Evolutionary conservation across 805 yeast species (phyloP).

Genomic region (Phaffomyces antillensis): DNA sequence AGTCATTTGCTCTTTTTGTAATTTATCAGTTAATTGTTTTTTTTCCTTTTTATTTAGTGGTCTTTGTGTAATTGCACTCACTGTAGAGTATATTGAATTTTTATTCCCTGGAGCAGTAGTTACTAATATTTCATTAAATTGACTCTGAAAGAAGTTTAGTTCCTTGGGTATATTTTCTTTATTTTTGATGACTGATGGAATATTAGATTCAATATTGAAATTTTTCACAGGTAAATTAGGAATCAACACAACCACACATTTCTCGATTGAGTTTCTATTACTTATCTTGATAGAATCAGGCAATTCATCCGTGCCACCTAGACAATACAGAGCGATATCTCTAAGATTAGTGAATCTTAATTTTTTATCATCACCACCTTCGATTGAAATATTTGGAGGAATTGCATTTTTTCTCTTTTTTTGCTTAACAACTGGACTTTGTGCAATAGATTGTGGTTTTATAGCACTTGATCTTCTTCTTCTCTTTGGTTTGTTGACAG

Average conservation of each 20-base stretch:
- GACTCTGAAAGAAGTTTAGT: conserved; percentile 25
- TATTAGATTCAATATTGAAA: conserved; percentile 2
- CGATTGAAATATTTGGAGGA: conserved; percentile 28
- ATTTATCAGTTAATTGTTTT: conserved; percentile 26
- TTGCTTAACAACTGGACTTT: conserved; percentile 11
- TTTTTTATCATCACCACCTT: conserved; percentile 20
- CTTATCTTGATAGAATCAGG: conserved; percentile 45
- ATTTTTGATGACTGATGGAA: conserved; percentile 1
- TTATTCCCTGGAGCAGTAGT: conserved; percentile 61
- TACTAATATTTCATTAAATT: conserved; percentile 40
- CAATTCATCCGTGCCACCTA: conserved; percentile 22
- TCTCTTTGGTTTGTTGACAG: neutral
- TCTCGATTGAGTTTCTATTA: conserved; percentile 42
- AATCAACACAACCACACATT: conserved; percentile 49
- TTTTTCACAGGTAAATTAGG: conserved; percentile 38
- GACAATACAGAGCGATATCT: conserved; percentile 23
- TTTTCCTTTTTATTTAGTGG: conserved; percentile 53
- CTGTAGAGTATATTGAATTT: conserved; percentile 46
- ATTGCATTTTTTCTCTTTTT: conserved; percentile 27
- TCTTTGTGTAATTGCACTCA: conserved; percentile 47
- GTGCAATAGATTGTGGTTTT: conserved; percentile 7
- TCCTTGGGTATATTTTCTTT: conserved; percentile 2
- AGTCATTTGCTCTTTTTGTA: conserved; percentile 29
- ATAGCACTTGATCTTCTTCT: conserved; percentile 24
- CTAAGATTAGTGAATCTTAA: conserved; percentile 15